Base-by-base conservation (phyloP, 139 green algal species). In the Coccomyxa sp. region DNA sequence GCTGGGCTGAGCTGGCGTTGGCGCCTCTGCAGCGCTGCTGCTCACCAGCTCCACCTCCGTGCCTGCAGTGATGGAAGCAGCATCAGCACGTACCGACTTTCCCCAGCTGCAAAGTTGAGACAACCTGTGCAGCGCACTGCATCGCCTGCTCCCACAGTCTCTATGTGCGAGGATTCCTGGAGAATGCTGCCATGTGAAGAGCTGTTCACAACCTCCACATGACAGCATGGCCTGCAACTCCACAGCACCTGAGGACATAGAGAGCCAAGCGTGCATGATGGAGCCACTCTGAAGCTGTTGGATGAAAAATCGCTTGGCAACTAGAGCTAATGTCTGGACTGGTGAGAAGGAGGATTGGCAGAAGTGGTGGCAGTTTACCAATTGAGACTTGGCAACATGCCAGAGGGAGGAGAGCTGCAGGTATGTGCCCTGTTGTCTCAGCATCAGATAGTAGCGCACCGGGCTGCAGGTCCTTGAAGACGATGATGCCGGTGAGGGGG, bases 401-500 rank as follows among this genome's bases (percentile, higher is more conserved):
- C n/a, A n/a, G n/a, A n/a, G n/a, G n/a, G n/a, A n/a, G n/a, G n/a
- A n/a, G n/a, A n/a, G n/a, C n/a, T n/a, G n/a, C n/a, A n/a, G n/a
- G n/a, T n/a, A 16, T 58, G 44, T 58, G 16, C 16, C 14, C 12
- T 58, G 14, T 16, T 29, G 16, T 58, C 44, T 58, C 44, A 12
- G 44, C 44, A 58, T 16, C 12, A 58, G 12, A 16, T 2, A 75
- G 18, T 40, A 22, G 39, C 10, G 78, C 83, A 58, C 83, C 86
- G 27, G 85, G 83, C 39, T 72, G 78, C 34, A 39, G 80, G 83
- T 96, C 88, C 68, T 87, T 85, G 31, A 95, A 75, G 34, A 95
- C 76, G 69, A 95, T 31, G 78, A 94, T 90, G 69, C 91, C 91
- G n/a, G 82, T 70, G 31, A 35, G 44, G 8, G 78, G 55, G 16